These are phyloP conservation scores for Dothidotthia symphoricarpi DNA, from an alignment of 2,329 filamentous ascomycete genomes.

Conservation along the genomic window DNA sequence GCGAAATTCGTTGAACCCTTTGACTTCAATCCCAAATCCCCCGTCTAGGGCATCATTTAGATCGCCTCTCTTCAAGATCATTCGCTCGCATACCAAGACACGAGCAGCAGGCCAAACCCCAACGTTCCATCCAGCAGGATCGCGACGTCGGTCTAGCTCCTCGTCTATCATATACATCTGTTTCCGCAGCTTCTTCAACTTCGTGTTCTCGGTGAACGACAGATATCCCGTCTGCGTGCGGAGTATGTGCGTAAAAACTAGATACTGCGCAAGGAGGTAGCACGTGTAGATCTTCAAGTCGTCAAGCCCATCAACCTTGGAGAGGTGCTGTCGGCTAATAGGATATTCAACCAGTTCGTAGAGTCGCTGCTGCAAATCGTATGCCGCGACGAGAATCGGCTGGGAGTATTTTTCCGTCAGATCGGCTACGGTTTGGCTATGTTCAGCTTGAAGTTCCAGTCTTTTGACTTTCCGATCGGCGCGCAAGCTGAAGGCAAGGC, in stretches of 20 bases:
- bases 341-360: conserved; percentile 4
- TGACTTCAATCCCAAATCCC: neutral
- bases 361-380: conserved; percentile 5
- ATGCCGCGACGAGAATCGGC: conserved; percentile 7
- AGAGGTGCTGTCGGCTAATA: conserved; percentile 1
- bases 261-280: conserved; percentile 4
- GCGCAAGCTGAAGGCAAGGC: too few species aligned
- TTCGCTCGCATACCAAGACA: conserved; percentile 1
- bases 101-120: conserved; percentile 3
- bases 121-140: neutral
- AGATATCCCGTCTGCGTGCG: conserved; percentile 1
- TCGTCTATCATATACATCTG: conserved; percentile 1
- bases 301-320: neutral
- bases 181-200: neutral
- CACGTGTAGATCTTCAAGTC: conserved; percentile 6
- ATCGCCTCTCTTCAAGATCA: neutral
- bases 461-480: too few species aligned
- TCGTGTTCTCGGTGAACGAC: conserved; percentile 1
- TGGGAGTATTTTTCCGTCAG: too few species aligned
- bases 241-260: conserved; percentile 5
- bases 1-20: neutral
- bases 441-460: too few species aligned
- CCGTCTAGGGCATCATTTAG: neutral
- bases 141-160: conserved; percentile 2
- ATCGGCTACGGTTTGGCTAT: too few species aligned